A percentile compares a stretch with the other conserved stretches of the same genome.
Evolutionary conservation across 1,284 basidiomycete species (phyloP).

Genomic region (Rhodotorula sp.): DNA sequence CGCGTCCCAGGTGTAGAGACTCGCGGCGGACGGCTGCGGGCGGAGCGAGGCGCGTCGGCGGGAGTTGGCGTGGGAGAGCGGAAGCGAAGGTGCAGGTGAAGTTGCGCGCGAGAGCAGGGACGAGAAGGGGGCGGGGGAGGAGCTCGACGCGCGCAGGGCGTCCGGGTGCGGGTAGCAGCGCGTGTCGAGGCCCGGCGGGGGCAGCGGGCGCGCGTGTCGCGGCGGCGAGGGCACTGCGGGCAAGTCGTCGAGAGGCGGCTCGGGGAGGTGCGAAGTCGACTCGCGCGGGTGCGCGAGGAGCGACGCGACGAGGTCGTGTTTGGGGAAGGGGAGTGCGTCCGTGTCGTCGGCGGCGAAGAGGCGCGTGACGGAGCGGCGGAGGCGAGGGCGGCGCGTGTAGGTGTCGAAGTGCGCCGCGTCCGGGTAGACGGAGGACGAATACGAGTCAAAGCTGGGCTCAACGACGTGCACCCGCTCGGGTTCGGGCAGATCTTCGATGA

Average conservation of each 20-base stretch:
- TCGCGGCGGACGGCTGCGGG: neutral
- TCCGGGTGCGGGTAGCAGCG: no score
- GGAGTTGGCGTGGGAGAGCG: neutral
- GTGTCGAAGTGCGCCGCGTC: slow-evolving; percentile 14
- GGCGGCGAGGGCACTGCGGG: neutral
- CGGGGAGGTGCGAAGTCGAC: no score
- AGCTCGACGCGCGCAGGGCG: neutral
- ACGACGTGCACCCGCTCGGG: neutral
- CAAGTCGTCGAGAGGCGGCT: neutral
- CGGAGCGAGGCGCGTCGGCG: neutral
- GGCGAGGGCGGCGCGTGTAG: slow-evolving; percentile 12
- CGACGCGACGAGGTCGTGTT: neutral
- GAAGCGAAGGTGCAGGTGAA: neutral
- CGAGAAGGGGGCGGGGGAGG: neutral
- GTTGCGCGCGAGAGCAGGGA: neutral
- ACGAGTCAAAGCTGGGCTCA: neutral
- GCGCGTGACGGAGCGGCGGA: neutral
- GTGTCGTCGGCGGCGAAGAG: neutral
- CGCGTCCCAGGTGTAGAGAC: slow-evolving; percentile 29
- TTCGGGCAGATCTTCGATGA: neutral
- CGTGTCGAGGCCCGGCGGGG: neutral
- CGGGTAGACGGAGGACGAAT: neutral
- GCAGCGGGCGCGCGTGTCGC: neutral
- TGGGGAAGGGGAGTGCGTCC: neutral
- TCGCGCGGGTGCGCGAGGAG: neutral